phyloP scores from a whole-genome alignment of 1,284 basidiomycete species.

The Cryptococcus sp. region DNA sequence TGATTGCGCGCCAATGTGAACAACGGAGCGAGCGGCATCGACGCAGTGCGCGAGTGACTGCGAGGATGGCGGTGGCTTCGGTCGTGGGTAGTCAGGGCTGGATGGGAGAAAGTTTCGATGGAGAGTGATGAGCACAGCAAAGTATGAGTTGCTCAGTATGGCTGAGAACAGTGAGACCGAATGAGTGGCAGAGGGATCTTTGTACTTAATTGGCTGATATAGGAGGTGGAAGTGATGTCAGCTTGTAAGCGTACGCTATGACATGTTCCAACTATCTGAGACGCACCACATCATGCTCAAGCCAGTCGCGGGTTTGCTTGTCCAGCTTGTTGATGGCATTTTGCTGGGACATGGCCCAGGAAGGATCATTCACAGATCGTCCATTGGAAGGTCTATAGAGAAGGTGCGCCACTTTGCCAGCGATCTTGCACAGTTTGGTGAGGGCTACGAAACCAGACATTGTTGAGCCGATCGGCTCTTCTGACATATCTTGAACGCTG shows the following conservation, averaged over 20 bases:
- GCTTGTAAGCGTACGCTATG: background rate
- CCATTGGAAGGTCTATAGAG: conserved; percentile 47
- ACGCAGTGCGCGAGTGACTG: conserved; percentile 47
- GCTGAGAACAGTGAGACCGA: conserved; percentile 64
- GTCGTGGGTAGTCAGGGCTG: conserved; percentile 44
- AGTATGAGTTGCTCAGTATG: conserved; percentile 85
- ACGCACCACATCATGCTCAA: conserved; percentile 61
- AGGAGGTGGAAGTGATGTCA: background rate
- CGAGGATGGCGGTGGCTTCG: conserved; percentile 47
- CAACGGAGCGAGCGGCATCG: conserved; percentile 55
- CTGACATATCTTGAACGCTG: conserved; percentile 24
- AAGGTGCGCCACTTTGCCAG: conserved; percentile 64
- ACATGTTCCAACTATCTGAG: background rate
- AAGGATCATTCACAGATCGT: conserved; percentile 58
- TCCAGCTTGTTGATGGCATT: conserved; percentile 74
- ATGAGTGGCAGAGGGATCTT: conserved; percentile 40
- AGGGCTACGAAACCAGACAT: conserved; percentile 79
- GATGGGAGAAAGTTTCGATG: conserved; percentile 76
- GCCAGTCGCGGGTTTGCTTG: conserved; percentile 73
- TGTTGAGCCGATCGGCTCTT: conserved; percentile 43
- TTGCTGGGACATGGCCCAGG: conserved; percentile 70
- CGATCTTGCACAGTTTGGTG: conserved; percentile 75
- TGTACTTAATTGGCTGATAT: conserved; percentile 67
- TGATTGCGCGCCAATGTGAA: conserved; percentile 79
- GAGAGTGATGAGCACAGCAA: conserved; percentile 80